These are phyloP conservation scores for Pseudonitzschia delicatissima DNA, from an alignment of 108 stramenopile species.

Conservation along the genomic window DNA sequence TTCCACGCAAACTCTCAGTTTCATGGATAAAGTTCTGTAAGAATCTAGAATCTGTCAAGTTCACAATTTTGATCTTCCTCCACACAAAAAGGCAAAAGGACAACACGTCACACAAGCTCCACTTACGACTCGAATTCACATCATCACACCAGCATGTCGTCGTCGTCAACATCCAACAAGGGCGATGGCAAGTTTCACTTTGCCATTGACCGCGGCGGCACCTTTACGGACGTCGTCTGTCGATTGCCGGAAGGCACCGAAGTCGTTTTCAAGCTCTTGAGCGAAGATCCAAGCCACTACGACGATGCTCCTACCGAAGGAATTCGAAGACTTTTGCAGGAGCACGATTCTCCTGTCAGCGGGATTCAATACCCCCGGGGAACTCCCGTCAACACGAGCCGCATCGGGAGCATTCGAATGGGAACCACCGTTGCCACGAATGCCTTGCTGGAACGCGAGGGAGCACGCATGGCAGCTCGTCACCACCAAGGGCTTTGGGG, in stretches of 20 bases:
- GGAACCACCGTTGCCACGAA: slow-evolving; percentile 98
- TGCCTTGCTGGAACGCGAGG: slow-evolving; percentile 94
- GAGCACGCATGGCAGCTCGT: slow-evolving; percentile 87
- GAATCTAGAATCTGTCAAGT: no score
- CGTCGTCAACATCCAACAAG: neutral
- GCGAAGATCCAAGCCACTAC: slow-evolving; percentile 94
- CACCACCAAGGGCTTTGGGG: slow-evolving; percentile 89
- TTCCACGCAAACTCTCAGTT: no score
- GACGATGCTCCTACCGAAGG: slow-evolving; percentile 97
- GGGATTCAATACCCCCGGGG: slow-evolving; percentile 66
- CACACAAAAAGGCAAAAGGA: neutral
- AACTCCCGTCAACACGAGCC: slow-evolving; percentile 53
- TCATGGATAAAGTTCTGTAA: no score
- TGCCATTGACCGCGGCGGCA: slow-evolving; percentile 95
- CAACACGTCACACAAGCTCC: neutral
- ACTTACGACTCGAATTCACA: neutral
- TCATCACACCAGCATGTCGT: neutral
- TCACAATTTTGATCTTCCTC: neutral
- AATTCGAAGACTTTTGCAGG: slow-evolving; percentile 86
- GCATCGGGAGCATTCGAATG: slow-evolving; percentile 90
- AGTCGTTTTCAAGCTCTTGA: slow-evolving; percentile 84
- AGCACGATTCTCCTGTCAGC: slow-evolving; percentile 55
- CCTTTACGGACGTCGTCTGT: slow-evolving; percentile 94
- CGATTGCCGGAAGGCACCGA: slow-evolving; percentile 61
- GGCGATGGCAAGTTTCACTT: slow-evolving; percentile 87